Evolutionary conservation across 305 asterid genomes (phyloP).

Genomic region (Fraxinus dipetala): DNA sequence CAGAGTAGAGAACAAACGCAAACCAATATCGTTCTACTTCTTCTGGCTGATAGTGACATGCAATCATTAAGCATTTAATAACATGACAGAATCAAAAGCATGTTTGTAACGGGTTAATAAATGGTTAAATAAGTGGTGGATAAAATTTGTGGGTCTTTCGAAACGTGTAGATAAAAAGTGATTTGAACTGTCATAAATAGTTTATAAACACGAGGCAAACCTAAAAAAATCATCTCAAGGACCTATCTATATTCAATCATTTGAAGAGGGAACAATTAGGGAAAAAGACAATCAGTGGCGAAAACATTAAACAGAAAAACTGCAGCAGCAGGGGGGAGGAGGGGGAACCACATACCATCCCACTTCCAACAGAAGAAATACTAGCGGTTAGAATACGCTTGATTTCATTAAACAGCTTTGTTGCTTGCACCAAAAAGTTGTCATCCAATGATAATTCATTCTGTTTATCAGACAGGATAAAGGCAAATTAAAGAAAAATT

Average conservation of each 20-base stretch:
- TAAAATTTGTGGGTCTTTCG: not conserved
- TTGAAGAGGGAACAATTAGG: not conserved
- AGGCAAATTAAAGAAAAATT: not conserved
- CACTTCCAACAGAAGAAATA: conserved; percentile 62
- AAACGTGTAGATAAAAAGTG: not conserved
- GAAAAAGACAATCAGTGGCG: not conserved
- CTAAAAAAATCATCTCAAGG: not conserved
- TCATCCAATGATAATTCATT: conserved; percentile 50
- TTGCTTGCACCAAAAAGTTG: conserved; percentile 45
- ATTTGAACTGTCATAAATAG: not conserved
- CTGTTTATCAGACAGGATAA: conserved; percentile 35
- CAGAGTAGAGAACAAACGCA: conserved; percentile 66
- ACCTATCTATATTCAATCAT: not conserved
- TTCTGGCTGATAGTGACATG: conserved; percentile 53
- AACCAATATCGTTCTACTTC: conserved; percentile 92
- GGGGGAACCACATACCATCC: conserved; percentile 44
- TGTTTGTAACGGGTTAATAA: not conserved
- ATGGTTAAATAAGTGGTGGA: not conserved
- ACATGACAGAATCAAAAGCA: conserved; percentile 16
- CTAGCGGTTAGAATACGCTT: conserved; percentile 56
- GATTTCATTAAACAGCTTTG: conserved; percentile 62
- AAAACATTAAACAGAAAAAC: not conserved
- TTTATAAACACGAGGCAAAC: not conserved
- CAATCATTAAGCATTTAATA: conserved; percentile 19
- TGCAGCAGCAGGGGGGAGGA: not conserved